Percentiles rank a stretch among this genome's conserved stretches.
Evolutionary conservation across 306 rosid genomes (phyloP).

Genomic region (Dryas octopetala): DNA sequence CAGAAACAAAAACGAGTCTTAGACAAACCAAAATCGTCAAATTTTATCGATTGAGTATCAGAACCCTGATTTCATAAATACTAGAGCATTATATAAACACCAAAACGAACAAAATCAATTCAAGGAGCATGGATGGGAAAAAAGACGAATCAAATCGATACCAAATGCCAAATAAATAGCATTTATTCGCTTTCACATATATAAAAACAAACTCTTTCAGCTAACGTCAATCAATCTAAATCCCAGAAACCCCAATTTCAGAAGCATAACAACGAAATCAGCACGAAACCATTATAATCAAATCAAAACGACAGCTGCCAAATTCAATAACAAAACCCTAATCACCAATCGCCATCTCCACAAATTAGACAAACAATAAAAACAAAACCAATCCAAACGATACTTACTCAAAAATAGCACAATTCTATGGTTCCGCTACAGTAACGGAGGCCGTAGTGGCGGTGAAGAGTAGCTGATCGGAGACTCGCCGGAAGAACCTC

Average conservation of each 20-base stretch:
- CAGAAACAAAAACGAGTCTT: background rate
- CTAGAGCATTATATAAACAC: background rate
- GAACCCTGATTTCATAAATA: background rate
- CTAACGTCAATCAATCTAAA: background rate
- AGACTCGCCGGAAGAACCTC: background rate
- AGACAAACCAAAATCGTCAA: background rate
- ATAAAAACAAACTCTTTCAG: background rate
- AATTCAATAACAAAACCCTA: background rate
- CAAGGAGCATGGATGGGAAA: background rate
- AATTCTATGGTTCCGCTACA: background rate
- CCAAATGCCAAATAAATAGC: background rate
- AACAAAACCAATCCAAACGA: background rate
- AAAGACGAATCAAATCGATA: too few species aligned
- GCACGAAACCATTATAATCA: background rate
- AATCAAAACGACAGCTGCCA: background rate
- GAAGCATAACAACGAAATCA: background rate
- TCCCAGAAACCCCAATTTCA: slow-evolving; percentile 21
- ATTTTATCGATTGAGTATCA: background rate
- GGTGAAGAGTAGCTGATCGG: background rate
- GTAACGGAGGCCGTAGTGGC: background rate
- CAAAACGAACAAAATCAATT: background rate
- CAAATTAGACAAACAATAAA: background rate
- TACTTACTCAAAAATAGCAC: background rate
- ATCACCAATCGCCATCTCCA: background rate
- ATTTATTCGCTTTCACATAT: background rate